Percentiles rank a stretch among this genome's conserved stretches.
Evolutionary conservation across 164 flowering plant genomes (phyloP).

Genomic region (Amborella trichopoda): DNA sequence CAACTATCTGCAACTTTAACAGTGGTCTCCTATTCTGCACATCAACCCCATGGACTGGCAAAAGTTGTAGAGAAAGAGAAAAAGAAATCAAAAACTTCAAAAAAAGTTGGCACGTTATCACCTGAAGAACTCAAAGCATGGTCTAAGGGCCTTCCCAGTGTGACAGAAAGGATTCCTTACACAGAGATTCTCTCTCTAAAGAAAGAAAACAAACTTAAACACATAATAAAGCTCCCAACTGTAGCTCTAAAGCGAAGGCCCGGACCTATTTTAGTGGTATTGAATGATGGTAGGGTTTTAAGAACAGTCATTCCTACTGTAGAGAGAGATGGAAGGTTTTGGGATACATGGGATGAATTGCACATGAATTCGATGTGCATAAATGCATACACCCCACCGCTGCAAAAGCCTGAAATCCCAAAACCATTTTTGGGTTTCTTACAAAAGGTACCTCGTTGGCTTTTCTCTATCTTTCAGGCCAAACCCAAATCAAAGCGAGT

Average conservation of each 20-base stretch:
- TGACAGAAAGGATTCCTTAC: conserved; percentile 46
- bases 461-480: conserved; percentile 24
- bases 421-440: conserved; percentile 51
- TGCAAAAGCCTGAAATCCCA: conserved; percentile 65
- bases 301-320: conserved; percentile 63
- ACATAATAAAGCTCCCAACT: conserved; percentile 47
- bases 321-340: conserved; percentile 52
- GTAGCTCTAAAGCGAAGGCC: conserved; percentile 26
- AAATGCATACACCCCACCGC: conserved; percentile 73
- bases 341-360: conserved; percentile 65
- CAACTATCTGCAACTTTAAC: conserved; percentile 49
- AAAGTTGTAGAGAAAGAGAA: conserved; percentile 31
- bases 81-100: conserved; percentile 4
- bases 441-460: conserved; percentile 21
- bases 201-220: conserved; percentile 55
- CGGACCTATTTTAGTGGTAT: conserved; percentile 56
- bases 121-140: conserved; percentile 60
- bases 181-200: conserved; percentile 49
- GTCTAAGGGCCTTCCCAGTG: conserved; percentile 49
- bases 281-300: conserved; percentile 69
- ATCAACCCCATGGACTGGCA: conserved; percentile 30
- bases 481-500: conserved; percentile 62
- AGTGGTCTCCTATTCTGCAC: conserved; percentile 48
- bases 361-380: conserved; percentile 42
- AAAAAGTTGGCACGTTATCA: conserved; percentile 30